Evolutionary conservation across 257 asterid genomes (phyloP), one percentile per base, ranked within the genome.

Genomic region (Catharanthus roseus): DNA sequence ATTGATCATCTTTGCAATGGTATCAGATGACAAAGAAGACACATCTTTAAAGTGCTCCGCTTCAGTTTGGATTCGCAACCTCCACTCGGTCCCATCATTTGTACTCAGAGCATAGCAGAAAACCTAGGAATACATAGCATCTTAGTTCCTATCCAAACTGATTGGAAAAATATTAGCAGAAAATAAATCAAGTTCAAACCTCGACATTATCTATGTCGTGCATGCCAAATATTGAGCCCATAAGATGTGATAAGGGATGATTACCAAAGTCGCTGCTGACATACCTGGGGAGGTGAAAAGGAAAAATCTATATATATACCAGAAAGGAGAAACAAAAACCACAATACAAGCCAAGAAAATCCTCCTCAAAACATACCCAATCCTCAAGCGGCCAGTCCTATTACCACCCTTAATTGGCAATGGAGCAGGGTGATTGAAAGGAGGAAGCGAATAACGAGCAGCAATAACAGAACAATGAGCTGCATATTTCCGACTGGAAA

Each of bases 261-360:
- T 95, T 95, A 64, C 99, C 99, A 24, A 95, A 95, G 84, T 95
- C 99, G 76, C 99, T 95, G 86, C 99, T 95, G 78, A 95, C 99
- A 63, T 91, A 95, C 67, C 99, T 95, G 90, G 63, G 53, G 78
- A 75, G 75, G 51, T 38, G 42, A 38, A 38, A 62, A 33, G 24
- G 5, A 7, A n/a, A 23, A 24, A 57, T 28, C 6, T 5, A 68
- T 64, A 62, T 16, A 42, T 49, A 33, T 36, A 61, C 47, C 3
- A 31, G 39, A 62, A 62, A 47, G 28, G 67, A 34, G 65, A 34
- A 34, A 24, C 47, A 33, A 18, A 33, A 6, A 4, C 26, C 10
- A 10, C 45, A 62, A 19, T 8, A 34, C 49, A 23, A 47, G 31
- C 31, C 45, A 18, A 57, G 21, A 70, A 74, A 34, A 18, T 57